A percentile compares a stretch with the other conserved stretches of the same genome.
Evolutionary conservation across 225 moss, liverwort and hornwort genomes (phyloP).

Genomic region (Pseudisothecium myosuroides): DNA sequence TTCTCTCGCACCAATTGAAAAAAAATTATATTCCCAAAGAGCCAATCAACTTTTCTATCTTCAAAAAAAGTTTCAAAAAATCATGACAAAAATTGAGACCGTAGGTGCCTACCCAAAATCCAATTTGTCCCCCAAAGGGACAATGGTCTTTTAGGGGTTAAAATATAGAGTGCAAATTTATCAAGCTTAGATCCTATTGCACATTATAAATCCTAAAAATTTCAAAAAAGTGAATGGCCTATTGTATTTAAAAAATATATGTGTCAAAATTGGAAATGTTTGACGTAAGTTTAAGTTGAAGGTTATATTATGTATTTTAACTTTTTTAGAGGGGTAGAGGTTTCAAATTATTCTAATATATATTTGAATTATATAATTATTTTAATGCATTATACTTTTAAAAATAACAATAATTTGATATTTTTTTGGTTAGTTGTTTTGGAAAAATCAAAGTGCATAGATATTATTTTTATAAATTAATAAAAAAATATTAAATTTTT

Average conservation of each 20-base stretch:
- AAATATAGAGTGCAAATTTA: too few species aligned
- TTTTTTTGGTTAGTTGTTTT: background rate
- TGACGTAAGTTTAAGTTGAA: background rate
- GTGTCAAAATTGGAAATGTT: background rate
- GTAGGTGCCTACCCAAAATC: too few species aligned
- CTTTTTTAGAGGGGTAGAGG: background rate
- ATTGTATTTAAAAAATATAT: background rate
- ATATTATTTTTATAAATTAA: background rate
- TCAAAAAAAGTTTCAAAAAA: too few species aligned
- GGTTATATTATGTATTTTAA: background rate
- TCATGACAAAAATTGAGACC: too few species aligned
- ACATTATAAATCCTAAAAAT: too few species aligned
- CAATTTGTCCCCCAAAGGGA: too few species aligned
- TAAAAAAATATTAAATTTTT: background rate
- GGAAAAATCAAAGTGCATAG: background rate
- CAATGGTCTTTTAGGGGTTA: too few species aligned
- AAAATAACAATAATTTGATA: background rate
- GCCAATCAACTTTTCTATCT: too few species aligned
- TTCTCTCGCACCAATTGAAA: too few species aligned
- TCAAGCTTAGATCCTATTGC: too few species aligned
- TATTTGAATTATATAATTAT: background rate
- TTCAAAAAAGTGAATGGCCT: too few species aligned
- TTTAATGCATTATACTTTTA: background rate
- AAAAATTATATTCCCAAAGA: too few species aligned
- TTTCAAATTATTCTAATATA: background rate